Base-by-base conservation (phyloP, 192 early-diverging fungal genomes). In the Backusella parvicylindrica region DNA sequence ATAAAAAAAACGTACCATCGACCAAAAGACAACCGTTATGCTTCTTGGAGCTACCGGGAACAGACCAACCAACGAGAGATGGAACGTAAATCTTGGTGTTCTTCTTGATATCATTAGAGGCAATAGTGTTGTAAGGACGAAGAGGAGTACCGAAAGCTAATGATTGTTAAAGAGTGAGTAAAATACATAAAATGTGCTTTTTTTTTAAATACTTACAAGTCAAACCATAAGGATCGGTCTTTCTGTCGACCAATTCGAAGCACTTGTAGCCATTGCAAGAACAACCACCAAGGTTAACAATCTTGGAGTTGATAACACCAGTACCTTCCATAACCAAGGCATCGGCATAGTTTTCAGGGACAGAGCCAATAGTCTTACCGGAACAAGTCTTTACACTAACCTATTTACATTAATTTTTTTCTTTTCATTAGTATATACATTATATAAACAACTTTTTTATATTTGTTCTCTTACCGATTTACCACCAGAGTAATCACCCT, bases 1-100 rank as follows among this genome's bases (percentile, higher is more conserved):
- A 60, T 28, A 40, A 67, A 30, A 68, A 63, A 23, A 21, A 66
- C 35, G 32, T 74, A 71, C 63, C 79, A 71, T 79, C 77, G n/a
- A 77, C 81, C 21, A 76, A 60, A 31, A 83, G 64, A 74, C 81
- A 83, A 41, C 81, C 81, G 64, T 83, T 83, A 68, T 83, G 81
- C 13, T 64, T 66, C 56, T 75, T 68, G 28, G 32, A 77, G 18
- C 70, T 43, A 35, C 81, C 81, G 31, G 81, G 81, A 5, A 83
- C 16, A 0, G 38, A 16, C 81, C 77, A 83, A 15, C 81, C 81
- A 28, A 72, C 75, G 8, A 83, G 70, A 36, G 65, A 50, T 36
- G 81, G 81, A 60, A 83, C 72, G n/a, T 63, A 83, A 37, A 83
- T 83, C 71, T 83, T 83, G 69, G 74, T 79, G 26, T 74, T 68